phyloP scores from a whole-genome alignment of 164 flowering plant species.

The Paratinospora sagittata region DNA sequence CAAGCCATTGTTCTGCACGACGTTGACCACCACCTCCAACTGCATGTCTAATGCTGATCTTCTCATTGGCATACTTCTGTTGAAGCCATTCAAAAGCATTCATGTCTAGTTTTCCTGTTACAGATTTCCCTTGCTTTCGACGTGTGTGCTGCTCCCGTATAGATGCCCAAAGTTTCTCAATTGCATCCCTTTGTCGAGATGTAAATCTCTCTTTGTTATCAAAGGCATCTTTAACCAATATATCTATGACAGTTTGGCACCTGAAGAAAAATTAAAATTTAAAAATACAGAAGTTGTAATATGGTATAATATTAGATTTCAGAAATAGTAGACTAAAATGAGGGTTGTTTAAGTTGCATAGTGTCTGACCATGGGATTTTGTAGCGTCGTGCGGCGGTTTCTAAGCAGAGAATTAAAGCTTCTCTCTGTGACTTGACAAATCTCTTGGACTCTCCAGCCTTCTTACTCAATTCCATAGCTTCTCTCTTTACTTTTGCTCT shows the following conservation, averaged over 20 bases:
- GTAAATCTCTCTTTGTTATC: constrained; percentile 81
- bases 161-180: constrained; percentile 81
- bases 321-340: not conserved
- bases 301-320: not conserved
- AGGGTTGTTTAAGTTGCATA: not conserved
- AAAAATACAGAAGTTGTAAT: not conserved
- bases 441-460: constrained; percentile 56
- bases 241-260: constrained; percentile 94
- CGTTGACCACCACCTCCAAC: constrained; percentile 83
- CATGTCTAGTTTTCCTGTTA: constrained; percentile 86
- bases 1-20: constrained; percentile 78
- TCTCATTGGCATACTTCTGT: constrained; percentile 73
- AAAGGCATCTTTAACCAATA: constrained; percentile 80
- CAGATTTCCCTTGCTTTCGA: constrained; percentile 89
- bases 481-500: constrained; percentile 50
- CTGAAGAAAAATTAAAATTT: constrained; percentile 30
- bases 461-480: constrained; percentile 22
- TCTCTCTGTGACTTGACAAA: constrained; percentile 68
- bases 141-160: constrained; percentile 69
- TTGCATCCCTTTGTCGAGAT: constrained; percentile 68
- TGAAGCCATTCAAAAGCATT: constrained; percentile 87
- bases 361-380: constrained; percentile 61
- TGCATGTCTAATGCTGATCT: constrained; percentile 79
- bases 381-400: constrained; percentile 81
- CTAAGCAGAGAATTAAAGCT: constrained; percentile 71